Base-by-base conservation (phyloP, 805 yeast genomes). In the Saccharomycopsis selenospora region DNA sequence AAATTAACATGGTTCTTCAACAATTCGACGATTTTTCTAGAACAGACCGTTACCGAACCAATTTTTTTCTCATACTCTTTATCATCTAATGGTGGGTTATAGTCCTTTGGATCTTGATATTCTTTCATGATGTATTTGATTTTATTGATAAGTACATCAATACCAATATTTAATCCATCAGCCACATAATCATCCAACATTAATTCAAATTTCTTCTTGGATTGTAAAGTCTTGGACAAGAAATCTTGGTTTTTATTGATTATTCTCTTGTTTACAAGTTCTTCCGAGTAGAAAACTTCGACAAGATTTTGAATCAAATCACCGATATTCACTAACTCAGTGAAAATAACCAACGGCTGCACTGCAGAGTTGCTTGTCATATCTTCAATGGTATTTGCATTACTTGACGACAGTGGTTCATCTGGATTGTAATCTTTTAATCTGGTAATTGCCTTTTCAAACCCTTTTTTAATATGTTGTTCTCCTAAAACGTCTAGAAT, bases 241-340 rank as follows among this genome's bases (percentile, higher is more conserved):
- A 90, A 86, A 53, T 93, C 95, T 50, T 76, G 73, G 54, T 82
- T 85, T 48, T 80, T 76, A 56, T 82, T 80, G 24, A 88, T 78
- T 20, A 87, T 72, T 28, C 59, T 57, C 25, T 62, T 68, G 46
- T 69, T 63, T 5, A 79, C 62, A 55, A 91, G 72, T 61, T 91
- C 98, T 61, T 86, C 90, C 57, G 85, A 84, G 66, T 88, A 91
- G 57, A 93, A 93, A 4, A 88, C 86, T 46, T 85, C 89, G 40
- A 90, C 68, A 95, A 91, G 87, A 61, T 91, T 97, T 58, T 88
- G 82, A 20, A 93, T 86, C 49, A 91, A 69, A 63, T 91, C 99
- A 3, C 96, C 97, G 51, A 87, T 81, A 57, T 90, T 93, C 29
- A 93, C 93, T 49, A 93, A 72, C 61, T 91, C 97, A 14, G 95